Evolutionary conservation across 208 protist genomes (phyloP).

Genomic region (Trypanosoma platydactyli): DNA sequence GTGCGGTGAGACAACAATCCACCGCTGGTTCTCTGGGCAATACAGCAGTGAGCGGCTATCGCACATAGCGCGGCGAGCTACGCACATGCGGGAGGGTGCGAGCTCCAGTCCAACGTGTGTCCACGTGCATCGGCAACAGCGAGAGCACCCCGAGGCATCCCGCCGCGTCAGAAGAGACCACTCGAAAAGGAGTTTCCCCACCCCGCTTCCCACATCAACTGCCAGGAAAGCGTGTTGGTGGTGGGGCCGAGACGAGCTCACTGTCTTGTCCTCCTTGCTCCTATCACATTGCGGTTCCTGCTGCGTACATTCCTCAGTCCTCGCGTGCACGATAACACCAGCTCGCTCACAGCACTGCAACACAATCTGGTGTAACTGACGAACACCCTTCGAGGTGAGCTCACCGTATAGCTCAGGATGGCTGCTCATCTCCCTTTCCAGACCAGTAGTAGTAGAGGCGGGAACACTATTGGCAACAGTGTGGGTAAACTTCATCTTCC

Average conservation of each 20-base stretch:
- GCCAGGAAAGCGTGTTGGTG: conserved; percentile 32
- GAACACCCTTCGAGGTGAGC: conserved; percentile 59
- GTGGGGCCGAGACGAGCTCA: neutral
- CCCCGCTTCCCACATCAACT: conserved; percentile 68
- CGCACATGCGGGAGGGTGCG: conserved; percentile 57
- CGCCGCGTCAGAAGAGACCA: conserved; percentile 51
- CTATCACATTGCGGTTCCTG: neutral
- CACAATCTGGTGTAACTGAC: conserved; percentile 53
- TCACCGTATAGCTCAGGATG: conserved; percentile 66
- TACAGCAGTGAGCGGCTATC: conserved; percentile 24
- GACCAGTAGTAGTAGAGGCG: neutral
- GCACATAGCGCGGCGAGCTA: conserved; percentile 49
- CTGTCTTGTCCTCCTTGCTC: conserved; percentile 22
- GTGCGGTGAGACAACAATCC: conserved; percentile 5
- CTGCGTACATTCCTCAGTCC: conserved; percentile 6
- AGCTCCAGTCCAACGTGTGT: conserved; percentile 64
- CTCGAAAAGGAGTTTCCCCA: conserved; percentile 76
- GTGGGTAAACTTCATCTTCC: neutral
- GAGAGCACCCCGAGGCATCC: conserved; percentile 16
- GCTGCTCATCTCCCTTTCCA: conserved; percentile 5
- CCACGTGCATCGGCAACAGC: conserved; percentile 29
- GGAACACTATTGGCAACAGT: neutral
- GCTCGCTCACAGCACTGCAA: conserved; percentile 20
- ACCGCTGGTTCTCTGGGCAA: neutral
- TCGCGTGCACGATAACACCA: conserved; percentile 16